Evolutionary conservation across 1,284 basidiomycete genomes (phyloP), one percentile per base, ranked within the genome.

Genomic region (Phellopilus nigrolimitatus): DNA sequence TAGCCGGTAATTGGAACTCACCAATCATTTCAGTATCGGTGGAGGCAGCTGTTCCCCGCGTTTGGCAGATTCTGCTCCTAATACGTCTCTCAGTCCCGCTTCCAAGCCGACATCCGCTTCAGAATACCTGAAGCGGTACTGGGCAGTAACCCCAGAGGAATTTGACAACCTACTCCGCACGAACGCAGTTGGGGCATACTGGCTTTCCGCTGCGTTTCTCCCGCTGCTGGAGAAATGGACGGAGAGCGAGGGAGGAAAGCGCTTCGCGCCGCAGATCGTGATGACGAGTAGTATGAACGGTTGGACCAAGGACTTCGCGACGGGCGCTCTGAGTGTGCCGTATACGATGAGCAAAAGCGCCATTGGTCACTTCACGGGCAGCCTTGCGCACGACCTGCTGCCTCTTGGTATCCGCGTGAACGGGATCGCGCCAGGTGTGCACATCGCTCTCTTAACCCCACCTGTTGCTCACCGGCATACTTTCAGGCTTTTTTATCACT

Each of bases 231-330:
- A 76, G 59, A 68, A 67, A 52, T 76, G 75, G 74, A 75, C 70
- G 55, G 55, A 53, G 12, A 59, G 59, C 1, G 53, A 59, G 6
- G 59, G 58, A 19, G 61, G 64, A 30, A 63, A 67, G 52, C 67
- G 64, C 40, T 76, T 76, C 57, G 72, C 68, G 1, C 74, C 75
- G 1, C 74, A 76, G 59, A 63, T 78, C 22, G 62, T 77, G 40
- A 76, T 76, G 72, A 78, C 75, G 1, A 73, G 71, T 45, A 75
- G 72, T 49, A 75, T 76, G 73, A 76, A 75, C 57, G 75, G 74
- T 0, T 78, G 74, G 75, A 73, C 74, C n/a, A 76, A 78, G 70
- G 75, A 77, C 57, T 62, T 70, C 1, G 66, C 66, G 4, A 74
- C 74, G 0, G 56, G 64, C 2, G 72, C 71, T 4, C 58, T 54